A percentile compares a stretch with the other conserved stretches of the same genome.
Conservation (phyloP, 768 basidiomycete species). For the Tylopilus sp. region DNA sequence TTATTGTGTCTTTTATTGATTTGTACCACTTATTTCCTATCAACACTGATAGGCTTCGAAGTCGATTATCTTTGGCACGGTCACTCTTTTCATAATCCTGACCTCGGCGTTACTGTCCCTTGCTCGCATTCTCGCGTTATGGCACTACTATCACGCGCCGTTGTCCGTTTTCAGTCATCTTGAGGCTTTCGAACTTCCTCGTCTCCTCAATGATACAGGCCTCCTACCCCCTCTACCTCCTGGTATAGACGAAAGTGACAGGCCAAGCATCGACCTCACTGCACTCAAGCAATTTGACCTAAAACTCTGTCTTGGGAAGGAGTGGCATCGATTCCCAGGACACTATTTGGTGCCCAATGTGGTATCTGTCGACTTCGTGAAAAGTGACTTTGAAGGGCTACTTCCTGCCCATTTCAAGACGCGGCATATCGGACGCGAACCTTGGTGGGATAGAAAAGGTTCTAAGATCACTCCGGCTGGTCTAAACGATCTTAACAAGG, state of each 20-base stretch:
- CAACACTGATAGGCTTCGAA: constrained; percentile 60
- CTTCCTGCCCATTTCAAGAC: constrained; percentile 76
- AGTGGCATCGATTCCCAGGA: constrained; percentile 95
- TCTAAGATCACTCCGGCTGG: constrained; percentile 59
- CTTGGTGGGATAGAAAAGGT: constrained; percentile 44
- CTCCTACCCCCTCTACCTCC: constrained; percentile 49
- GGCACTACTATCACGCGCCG: constrained; percentile 90
- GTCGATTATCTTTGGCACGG: constrained; percentile 68
- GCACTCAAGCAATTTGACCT: constrained; percentile 68
- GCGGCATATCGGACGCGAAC: constrained; percentile 27
- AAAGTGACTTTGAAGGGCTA: constrained; percentile 87
- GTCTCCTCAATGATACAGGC: constrained; percentile 70
- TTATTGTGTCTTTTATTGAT: neutral
- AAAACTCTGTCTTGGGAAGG: constrained; percentile 83
- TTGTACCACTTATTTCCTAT: constrained; percentile 1
- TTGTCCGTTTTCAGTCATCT: constrained; percentile 67
- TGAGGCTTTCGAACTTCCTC: constrained; percentile 76
- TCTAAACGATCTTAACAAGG: constrained; percentile 86
- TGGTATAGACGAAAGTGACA: constrained; percentile 41
- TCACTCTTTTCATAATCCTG: constrained; percentile 71
- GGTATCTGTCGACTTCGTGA: constrained; percentile 81
- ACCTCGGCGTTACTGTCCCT: constrained; percentile 66
- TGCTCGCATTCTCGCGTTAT: constrained; percentile 77
- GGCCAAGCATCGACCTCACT: constrained; percentile 58
- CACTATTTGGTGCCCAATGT: constrained; percentile 85